Evolutionary conservation across 164 flowering plant species (phyloP).

Genomic region (Tetracentron sinense): DNA sequence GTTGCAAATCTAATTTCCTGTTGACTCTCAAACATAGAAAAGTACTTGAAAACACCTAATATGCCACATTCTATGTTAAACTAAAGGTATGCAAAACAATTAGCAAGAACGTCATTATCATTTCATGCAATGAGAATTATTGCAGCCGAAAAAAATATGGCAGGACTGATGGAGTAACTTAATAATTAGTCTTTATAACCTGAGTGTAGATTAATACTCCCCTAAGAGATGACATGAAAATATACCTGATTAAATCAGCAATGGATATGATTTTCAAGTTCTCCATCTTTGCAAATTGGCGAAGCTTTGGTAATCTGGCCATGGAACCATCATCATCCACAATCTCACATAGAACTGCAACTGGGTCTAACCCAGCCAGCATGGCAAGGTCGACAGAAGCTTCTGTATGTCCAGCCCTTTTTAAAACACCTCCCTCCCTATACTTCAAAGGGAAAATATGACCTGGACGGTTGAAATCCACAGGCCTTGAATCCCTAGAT

Average conservation of each 20-base stretch:
- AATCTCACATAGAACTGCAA: constrained; percentile 77
- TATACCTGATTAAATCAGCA: constrained; percentile 90
- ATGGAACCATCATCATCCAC: constrained; percentile 99
- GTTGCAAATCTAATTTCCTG: not conserved
- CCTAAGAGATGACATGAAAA: not conserved
- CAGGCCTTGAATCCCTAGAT: constrained; percentile 70
- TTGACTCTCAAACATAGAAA: too few relatives aligned
- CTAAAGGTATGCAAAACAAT: too few relatives aligned
- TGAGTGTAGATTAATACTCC: not conserved
- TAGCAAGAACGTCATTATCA: too few relatives aligned
- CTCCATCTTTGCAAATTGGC: constrained; percentile 63
- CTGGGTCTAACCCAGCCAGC: constrained; percentile 88
- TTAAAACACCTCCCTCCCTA: constrained; percentile 91
- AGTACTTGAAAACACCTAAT: too few relatives aligned
- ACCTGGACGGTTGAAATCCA: constrained; percentile 93
- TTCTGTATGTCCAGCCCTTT: constrained; percentile 98
- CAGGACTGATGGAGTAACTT: not conserved
- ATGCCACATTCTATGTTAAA: too few relatives aligned
- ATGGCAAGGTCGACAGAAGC: constrained; percentile 90
- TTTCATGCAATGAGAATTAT: not conserved
- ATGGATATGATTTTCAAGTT: constrained; percentile 79
- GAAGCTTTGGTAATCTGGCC: constrained; percentile 89
- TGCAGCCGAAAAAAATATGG: not conserved
- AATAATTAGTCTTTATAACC: not conserved
- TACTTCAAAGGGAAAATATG: constrained; percentile 93